Base-by-base conservation (phyloP, 768 basidiomycete species). In the Auricularia heimuer region DNA sequence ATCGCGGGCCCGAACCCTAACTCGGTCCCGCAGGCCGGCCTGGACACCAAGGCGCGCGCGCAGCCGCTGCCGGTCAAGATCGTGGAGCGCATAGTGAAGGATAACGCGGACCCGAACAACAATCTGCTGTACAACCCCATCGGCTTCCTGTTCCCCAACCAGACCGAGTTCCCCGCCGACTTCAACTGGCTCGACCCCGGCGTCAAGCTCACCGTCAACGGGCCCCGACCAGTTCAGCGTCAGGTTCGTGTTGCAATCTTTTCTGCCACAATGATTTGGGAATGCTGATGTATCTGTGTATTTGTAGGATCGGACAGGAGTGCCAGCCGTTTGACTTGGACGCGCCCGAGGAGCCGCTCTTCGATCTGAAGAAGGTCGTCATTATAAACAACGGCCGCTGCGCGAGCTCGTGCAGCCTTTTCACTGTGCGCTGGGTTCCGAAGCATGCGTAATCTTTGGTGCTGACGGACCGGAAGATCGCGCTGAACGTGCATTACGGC, bases 381-480 rank as follows among this genome's bases (percentile, higher is more conserved):
- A 83, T 86, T 62, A 73, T 86, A n/a, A 81, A 79, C 11, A 86
- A 86, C 70, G 84, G 84, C 66, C 75, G 82, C 72, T 82, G 78
- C 69, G 70, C 71, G 34, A 71, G 71, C 62, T 75, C 67, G 35
- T 73, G 71, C 68, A 68, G 65, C 4, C 69, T 74, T 24, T 70
- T 67, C 71, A 70, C 70, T 44, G 75, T 75, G 63, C 37, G 74
- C 68, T 29, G 29, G 29, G 29, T 29, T 29, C 29, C 29, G 29
- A 29, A 29, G 29, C 29, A 29, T 29, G 29, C 29, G 29, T 29
- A 29, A 3, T 29, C 29, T 2, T 29, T 29, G 29, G 29, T 29
- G 29, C 65, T 39, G 62, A 56, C 10, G 24, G n/a, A 54, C 29
- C n/a, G 34, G 3, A 62, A 85, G 83, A 81, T 85, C 66, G 82